These are phyloP conservation scores for Agrocybe pediades DNA, from an alignment of 768 basidiomycete genomes.

Conservation along the genomic window DNA sequence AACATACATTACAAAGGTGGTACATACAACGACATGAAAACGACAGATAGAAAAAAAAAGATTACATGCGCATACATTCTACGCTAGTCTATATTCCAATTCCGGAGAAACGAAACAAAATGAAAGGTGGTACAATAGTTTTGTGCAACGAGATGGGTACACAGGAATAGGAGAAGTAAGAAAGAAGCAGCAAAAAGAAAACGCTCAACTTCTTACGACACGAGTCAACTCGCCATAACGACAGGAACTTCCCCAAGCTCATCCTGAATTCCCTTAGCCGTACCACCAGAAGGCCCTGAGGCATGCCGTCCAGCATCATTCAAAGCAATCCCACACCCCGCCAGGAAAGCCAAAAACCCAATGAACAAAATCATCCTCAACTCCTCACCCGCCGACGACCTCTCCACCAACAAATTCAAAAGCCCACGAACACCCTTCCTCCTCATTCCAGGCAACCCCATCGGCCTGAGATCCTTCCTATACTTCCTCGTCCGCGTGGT, in stretches of 20 bases:
- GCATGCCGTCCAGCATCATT: conserved; percentile 7
- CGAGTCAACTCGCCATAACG: not conserved
- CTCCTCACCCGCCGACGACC: conserved; percentile 68
- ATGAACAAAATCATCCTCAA: conserved; percentile 61
- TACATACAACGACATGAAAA: too few species aligned
- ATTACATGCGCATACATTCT: not conserved
- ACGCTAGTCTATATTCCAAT: too few species aligned
- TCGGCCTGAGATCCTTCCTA: conserved; percentile 41
- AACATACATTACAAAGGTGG: not conserved
- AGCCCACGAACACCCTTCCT: conserved; percentile 42
- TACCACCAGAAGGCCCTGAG: not conserved
- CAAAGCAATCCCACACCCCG: conserved; percentile 48
- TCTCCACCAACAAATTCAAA: conserved; percentile 52
- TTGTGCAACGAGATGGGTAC: too few species aligned
- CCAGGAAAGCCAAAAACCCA: conserved; percentile 46
- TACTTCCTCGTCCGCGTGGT: conserved; percentile 39
- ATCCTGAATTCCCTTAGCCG: not conserved
- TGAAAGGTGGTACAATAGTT: too few species aligned
- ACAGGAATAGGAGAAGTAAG: too few species aligned
- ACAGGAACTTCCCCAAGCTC: not conserved
- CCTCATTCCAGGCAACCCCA: conserved; percentile 33
- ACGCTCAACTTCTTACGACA: too few species aligned
- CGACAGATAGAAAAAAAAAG: not conserved
- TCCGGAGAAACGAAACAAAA: too few species aligned
- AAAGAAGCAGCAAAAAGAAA: too few species aligned